Evolutionary conservation across 768 basidiomycete species (phyloP), one percentile per base, ranked within the genome.

Genomic region (Trametes elegans): DNA sequence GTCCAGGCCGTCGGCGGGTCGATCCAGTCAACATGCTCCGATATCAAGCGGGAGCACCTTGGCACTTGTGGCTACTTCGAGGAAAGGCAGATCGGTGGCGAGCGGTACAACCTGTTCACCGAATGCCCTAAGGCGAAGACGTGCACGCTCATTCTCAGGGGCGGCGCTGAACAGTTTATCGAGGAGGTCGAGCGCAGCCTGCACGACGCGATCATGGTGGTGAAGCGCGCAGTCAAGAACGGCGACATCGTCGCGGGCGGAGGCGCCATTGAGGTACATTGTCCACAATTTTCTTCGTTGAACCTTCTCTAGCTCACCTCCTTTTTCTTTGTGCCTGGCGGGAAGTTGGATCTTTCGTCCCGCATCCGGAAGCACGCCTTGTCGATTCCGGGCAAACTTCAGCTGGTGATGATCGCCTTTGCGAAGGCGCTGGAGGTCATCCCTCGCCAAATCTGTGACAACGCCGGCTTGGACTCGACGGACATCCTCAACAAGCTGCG

Each of bases 131-230:
- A 90, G 71, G 90, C 96, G 9, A 94, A 93, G 73, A 98, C 96
- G 0, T 98, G 97, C 70, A 98, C 97, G 14, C 74, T 99, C 7
- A 71, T 99, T 21, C 84, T 99, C 55, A 82, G 97, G 48, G 97
- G 97, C 55, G 97, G 97, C 26, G 97, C 97, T 0, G 95, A 98
- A 66, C 97, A 99, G 70, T 98, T 99, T 72, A 98, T 98, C 58
- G 93, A 93, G 67, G 97, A 98, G 71, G 95, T 98, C 7, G 96
- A 98, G 71, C 77, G 97, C 53, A 94, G 92, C 82, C 73, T 99
- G 62, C 96, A 99, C 67, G 97, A 99, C 68, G 95, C 96, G 2
- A 93, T 98, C 65, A 98, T 98, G 95, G 95, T 99, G n/a, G 97
- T 99, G 39, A 97, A 97, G 73, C 81, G 97, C 48, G 95, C 97